Conservation (phyloP, 345 rosid species). For the Aethionema arabicum region DNA sequence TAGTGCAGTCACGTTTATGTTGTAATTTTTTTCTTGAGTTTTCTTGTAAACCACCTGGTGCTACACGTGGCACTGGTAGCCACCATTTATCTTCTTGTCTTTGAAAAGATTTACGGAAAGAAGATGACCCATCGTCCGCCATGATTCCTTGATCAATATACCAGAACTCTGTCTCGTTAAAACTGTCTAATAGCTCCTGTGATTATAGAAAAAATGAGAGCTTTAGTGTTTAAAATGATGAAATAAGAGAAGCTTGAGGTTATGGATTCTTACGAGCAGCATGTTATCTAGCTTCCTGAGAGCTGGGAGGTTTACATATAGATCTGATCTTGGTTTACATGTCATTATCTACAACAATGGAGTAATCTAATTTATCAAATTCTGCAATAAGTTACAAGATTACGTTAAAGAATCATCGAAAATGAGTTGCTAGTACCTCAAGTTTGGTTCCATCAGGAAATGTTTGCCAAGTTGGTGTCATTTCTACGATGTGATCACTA, state of each 20-base stretch:
- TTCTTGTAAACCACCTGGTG: conserved; percentile 76
- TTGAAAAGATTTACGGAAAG: conserved; percentile 68
- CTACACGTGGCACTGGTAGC: conserved; percentile 93
- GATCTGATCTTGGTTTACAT: conserved; percentile 90
- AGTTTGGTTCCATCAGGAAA: conserved; percentile 95
- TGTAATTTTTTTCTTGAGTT: conserved; percentile 75
- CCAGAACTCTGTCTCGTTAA: conserved; percentile 82
- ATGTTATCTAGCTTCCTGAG: conserved; percentile 87
- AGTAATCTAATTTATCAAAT: neutral
- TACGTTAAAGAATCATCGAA: no score
- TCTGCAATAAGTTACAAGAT: neutral
- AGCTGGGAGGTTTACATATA: conserved; percentile 88
- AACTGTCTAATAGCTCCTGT: conserved; percentile 91
- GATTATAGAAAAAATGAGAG: conserved; percentile 21
- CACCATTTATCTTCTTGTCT: conserved; percentile 99
- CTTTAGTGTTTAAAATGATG: neutral
- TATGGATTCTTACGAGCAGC: conserved; percentile 71
- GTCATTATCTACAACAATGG: conserved; percentile 78
- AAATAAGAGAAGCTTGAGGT: conserved; percentile 3
- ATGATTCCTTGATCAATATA: conserved; percentile 91
- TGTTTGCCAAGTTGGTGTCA: conserved; percentile 92
- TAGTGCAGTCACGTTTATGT: conserved; percentile 92
- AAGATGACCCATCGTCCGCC: conserved; percentile 70
- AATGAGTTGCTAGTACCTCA: conserved; percentile 87
- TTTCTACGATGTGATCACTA: conserved; percentile 92